Base-by-base conservation (phyloP, 2,329 filamentous ascomycete species). In the Aspergillus niger region DNA sequence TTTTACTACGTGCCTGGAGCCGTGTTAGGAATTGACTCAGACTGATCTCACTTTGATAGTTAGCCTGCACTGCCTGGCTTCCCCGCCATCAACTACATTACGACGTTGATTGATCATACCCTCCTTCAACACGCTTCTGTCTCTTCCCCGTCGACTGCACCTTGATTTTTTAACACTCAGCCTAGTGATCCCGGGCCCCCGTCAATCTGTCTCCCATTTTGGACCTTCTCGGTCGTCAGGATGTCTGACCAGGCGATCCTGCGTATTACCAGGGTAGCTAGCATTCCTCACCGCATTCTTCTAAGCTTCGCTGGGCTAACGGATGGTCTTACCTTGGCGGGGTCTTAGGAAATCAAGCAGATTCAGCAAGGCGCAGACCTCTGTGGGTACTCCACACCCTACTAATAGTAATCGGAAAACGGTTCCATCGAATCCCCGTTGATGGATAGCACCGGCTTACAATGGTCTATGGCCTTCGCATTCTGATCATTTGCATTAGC, bases 211-310 rank as follows among this genome's bases (percentile, higher is more conserved):
- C 26, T 8, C 26, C 17, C 11, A 20, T 15, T 24, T 24, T 55
- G 38, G n/a, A 41, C 15, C 8, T 50, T 22, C 22, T 55, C 36
- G 8, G 28, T 30, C n/a, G 20, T 43, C 43, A 67, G 55, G 52
- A 91, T 91, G 89, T 87, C 89, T 63, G 92, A 95, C 77, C 91
- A 96, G 77, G 91, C 90, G 61, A 91, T 96, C 70, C 88, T 96
- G 68, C 90, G 92, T 66, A 94, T 96, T 77, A 91, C 91, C 65
- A 91, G 91, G 81, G 90, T 92, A 81, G 47, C 32, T 92, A 81
- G 47, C 32, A 36, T 11, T 36, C 62, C 32, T 48, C 26, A 50
- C 50, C 36, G n/a, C 24, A 52, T 10, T 22, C n/a, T 48, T 26
- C 26, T 20, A 30, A 55, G 28, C 8, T n/a, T 36, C 24, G 17